Evolutionary conservation across 371 early-diverging fungal genomes (phyloP), one percentile per base, ranked within the genome.

Genomic region (Rhizopus sp.): DNA sequence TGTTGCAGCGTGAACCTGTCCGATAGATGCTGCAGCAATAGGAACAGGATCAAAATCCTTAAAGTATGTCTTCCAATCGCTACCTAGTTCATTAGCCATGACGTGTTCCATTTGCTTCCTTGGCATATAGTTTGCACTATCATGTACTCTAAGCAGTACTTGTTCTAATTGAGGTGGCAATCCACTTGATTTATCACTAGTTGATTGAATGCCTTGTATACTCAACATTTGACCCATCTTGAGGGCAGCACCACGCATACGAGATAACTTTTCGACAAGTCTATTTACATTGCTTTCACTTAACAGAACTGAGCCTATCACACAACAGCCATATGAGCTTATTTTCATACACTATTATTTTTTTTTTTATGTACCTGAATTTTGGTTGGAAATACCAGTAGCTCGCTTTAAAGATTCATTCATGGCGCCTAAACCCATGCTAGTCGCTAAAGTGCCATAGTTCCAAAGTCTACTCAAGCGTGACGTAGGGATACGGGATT

Each of bases 221-320:
- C 93, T 91, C 8, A 98, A 62, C 94, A 98, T 96, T 67, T 98
- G 98, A 0, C 98, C 98, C 65, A 98, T 83, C 69, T 98, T 98
- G 15, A 97, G 75, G 3, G 98, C 98, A 0, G 98, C 98, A 1
- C 98, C 98, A 33, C 98, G 87, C 97, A 98, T 97, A 47, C 83
- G 78, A 3, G 95, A 88, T n/a, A 98, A 80, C 49, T 90, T 90
- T 30, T 73, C 80, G 0, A 96, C 97, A 7, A 98, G 72, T 6
- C 93, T 78, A 60, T 96, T 93, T 31, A 97, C 85, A 60, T 95
- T 97, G 1, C 78, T 84, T n/a, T 84, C 85, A 42, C 77, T 93
- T 49, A 94, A 59, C 63, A 92, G 75, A 33, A 70, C 72, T 0
- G 89, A 84, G 7, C 70, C 63, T 60, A 34, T 35, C 34, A 30